phyloP scores from a whole-genome alignment of 352 stramenopile genomes.

The Pythium guiyangense region DNA sequence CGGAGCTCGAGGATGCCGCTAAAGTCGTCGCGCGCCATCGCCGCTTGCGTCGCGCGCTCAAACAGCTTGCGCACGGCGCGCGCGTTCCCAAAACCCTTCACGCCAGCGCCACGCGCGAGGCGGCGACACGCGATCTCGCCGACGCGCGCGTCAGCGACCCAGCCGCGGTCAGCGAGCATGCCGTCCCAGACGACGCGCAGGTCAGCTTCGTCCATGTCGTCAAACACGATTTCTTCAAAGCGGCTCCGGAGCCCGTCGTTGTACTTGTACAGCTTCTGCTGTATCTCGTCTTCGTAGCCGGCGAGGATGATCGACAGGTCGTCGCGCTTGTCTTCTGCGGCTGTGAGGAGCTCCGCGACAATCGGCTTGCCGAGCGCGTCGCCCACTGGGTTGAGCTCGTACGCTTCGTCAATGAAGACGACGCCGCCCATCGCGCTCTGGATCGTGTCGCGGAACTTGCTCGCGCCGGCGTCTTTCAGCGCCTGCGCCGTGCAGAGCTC shows the following conservation, averaged over 20 bases:
- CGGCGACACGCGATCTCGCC: slow-evolving; percentile 60
- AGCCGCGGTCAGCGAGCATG: slow-evolving; percentile 34
- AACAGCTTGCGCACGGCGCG: slow-evolving; percentile 71
- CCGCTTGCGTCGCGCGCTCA: slow-evolving; percentile 50
- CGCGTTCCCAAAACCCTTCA: slow-evolving; percentile 88
- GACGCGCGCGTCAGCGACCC: slow-evolving; percentile 41
- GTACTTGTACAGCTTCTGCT: slow-evolving; percentile 90
- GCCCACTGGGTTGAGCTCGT: slow-evolving; percentile 79
- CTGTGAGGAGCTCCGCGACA: slow-evolving; percentile 84
- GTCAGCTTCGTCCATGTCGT: slow-evolving; percentile 89
- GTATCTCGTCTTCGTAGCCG: slow-evolving; percentile 91
- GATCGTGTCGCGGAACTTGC: slow-evolving; percentile 78
- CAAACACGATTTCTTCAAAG: slow-evolving; percentile 85
- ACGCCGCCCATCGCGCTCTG: slow-evolving; percentile 67
- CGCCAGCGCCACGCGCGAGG: slow-evolving; percentile 49
- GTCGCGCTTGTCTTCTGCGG: slow-evolving; percentile 82
- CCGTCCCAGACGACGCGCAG: slow-evolving; percentile 72
- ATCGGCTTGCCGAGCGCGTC: slow-evolving; percentile 83
- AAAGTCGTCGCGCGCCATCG: slow-evolving; percentile 74
- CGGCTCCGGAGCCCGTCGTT: slow-evolving; percentile 86
- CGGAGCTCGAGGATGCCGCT: slow-evolving; percentile 40
- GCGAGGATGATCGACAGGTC: slow-evolving; percentile 89
- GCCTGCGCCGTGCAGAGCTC: slow-evolving; percentile 54
- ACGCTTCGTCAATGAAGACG: slow-evolving; percentile 93
- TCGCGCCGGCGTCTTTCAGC: slow-evolving; percentile 63